Evolutionary conservation across 148 eudicot species (phyloP), one percentile per base, ranked within the genome.

Genomic region (Mesembryanthemum crystallinum): DNA sequence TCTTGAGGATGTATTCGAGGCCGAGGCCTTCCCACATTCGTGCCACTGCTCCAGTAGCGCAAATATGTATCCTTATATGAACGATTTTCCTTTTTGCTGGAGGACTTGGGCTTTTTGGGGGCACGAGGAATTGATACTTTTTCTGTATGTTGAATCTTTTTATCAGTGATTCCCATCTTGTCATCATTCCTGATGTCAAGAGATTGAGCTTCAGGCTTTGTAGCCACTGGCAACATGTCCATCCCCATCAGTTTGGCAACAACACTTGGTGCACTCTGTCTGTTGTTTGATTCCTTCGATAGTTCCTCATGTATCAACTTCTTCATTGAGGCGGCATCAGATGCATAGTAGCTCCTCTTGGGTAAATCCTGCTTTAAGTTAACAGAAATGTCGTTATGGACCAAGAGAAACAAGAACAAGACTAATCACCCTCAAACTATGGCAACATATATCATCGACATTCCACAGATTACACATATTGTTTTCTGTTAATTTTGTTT

Each of bases 1-100:
- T 96, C 99, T 82, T 92, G 99, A 73, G 99, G 99, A 81, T 96
- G 99, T 82, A 88, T 90, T 73, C 97, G 94, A 78, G 90, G 88
- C 73, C 72, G 86, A 32, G 85, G 82, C 81, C 79, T 89, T 73
- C 83, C 85, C 15, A 55, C 68, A 66, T 83, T 90, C 32, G 73
- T 60, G 73, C 72, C 71, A 73, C 81, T 78, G 70, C 80, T 86
- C 88, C 83, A 79, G 47, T 76, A 78, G 57, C 82, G 82, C 65
- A 74, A 61, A 79, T 84, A 80, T 67, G 79, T 69, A 28, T 86
- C 85, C 67, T 73, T 75, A 49, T 82, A 83, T 43, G 84, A 78
- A 39, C 81, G 80, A 27, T 60, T 55, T 11, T 77, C 81, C 74
- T 33, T 82, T 28, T 82, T 82, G 37, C 71, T 71, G 33, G 83